Conservation (phyloP, 371 early-diverging fungal species). For the Nematocida parisii region DNA sequence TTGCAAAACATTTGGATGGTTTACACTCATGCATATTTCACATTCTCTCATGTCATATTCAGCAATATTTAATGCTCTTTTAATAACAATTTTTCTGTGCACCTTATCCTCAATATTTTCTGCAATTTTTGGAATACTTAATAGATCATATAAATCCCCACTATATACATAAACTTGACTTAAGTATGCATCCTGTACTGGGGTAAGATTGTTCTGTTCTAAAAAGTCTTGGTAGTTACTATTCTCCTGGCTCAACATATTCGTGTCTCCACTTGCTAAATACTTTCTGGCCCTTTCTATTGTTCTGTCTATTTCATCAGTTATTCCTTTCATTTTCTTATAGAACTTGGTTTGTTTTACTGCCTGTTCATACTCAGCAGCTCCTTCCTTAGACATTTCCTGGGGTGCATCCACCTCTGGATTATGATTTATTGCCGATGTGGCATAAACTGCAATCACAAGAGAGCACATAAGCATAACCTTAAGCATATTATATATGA, state of each 20-base stretch:
- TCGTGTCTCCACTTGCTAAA: not conserved
- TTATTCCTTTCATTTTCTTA: not conserved
- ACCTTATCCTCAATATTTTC: not conserved
- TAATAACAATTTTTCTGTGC: constrained; percentile 53
- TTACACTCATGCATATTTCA: constrained; percentile 29
- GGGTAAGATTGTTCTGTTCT: not conserved
- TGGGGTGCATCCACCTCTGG: not conserved
- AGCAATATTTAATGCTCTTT: constrained; percentile 59
- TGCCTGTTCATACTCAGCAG: not conserved
- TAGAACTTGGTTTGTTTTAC: constrained; percentile 1
- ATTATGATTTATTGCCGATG: not conserved
- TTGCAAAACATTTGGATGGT: constrained; percentile 61
- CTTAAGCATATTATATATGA: not conserved
- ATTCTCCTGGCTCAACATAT: not conserved
- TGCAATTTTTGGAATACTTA: not conserved
- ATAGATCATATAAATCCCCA: not conserved
- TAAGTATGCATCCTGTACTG: not conserved
- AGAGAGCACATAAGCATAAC: not conserved
- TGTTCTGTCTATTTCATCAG: constrained; percentile 8
- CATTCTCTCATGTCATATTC: constrained; percentile 59
- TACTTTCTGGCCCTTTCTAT: not conserved
- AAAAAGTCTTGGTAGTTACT: not conserved
- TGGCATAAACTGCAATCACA: not conserved
- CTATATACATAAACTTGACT: constrained; percentile 4
- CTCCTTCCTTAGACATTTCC: not conserved